Evolutionary conservation across 2,329 filamentous ascomycete species (phyloP).

Genomic region (Aspergillus sp.): DNA sequence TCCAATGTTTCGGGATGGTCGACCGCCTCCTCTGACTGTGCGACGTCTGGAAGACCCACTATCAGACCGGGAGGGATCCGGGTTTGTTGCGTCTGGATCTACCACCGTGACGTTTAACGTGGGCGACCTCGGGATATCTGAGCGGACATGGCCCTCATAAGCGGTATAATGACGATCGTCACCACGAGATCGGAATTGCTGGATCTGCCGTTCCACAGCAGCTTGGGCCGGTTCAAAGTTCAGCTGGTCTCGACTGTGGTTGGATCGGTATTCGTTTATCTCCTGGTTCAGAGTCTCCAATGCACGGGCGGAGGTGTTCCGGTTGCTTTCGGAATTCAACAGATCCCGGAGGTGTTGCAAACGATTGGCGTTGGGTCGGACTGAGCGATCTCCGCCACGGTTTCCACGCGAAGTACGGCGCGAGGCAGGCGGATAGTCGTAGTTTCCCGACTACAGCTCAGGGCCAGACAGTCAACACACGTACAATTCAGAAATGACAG

Average conservation of each 20-base stretch:
- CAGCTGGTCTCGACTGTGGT: constrained; percentile 23
- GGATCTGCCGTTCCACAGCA: constrained; percentile 25
- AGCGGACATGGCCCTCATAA: constrained; percentile 11
- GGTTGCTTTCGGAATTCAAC: constrained; percentile 36
- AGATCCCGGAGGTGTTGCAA: constrained; percentile 40
- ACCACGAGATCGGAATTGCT: constrained; percentile 17
- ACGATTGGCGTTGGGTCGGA: constrained; percentile 23
- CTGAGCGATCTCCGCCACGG: constrained; percentile 22
- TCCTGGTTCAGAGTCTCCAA: constrained; percentile 42
- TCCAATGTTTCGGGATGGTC: constrained; percentile 10
- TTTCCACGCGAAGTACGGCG: constrained; percentile 26
- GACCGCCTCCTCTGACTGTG: constrained; percentile 20
- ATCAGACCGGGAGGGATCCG: constrained; percentile 12
- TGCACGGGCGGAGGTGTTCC: constrained; percentile 29
- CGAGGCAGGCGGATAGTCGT: constrained; percentile 43
- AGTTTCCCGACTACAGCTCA: constrained; percentile 40
- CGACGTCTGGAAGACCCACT: constrained; percentile 21
- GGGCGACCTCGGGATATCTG: constrained; percentile 14
- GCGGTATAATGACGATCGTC: constrained; percentile 15
- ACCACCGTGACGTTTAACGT: constrained; percentile 11
- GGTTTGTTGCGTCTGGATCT: constrained; percentile 18
- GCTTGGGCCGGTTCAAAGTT: constrained; percentile 26
- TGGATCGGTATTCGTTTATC: constrained; percentile 30
- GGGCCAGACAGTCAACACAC: constrained; percentile 18
- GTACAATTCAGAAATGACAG: neutral